These are phyloP conservation scores for Pugionium dolabratum DNA, from an alignment of 345 rosid species.

Conservation along the genomic window DNA sequence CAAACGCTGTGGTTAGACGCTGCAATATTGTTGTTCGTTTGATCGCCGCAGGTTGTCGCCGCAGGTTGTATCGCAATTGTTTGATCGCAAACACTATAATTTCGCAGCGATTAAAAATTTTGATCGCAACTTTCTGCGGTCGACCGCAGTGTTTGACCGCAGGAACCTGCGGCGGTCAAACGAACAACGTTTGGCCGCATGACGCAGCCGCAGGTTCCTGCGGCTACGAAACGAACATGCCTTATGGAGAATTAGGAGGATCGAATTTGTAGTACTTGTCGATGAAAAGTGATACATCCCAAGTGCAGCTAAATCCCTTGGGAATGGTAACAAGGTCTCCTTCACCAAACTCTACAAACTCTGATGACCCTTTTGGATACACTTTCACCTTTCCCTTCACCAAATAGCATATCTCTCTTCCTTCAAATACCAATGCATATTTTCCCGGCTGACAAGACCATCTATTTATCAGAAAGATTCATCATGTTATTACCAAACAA, in stretches of 20 bases:
- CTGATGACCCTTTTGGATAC: constrained; percentile 56
- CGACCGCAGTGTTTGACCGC: too few species aligned
- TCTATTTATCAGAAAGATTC: constrained; percentile 43
- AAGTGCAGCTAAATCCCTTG: constrained; percentile 88
- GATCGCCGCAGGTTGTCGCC: too few species aligned
- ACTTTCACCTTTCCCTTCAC: constrained; percentile 85
- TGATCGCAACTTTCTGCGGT: too few species aligned
- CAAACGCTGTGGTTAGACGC: too few species aligned
- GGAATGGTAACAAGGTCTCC: constrained; percentile 94
- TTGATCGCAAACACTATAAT: too few species aligned
- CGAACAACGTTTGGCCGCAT: too few species aligned
- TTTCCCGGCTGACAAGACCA: constrained; percentile 97
- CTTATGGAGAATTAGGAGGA: constrained; percentile 44
- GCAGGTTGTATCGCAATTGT: too few species aligned
- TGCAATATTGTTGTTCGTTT: too few species aligned
- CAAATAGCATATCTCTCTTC: constrained; percentile 82
- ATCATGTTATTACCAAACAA: constrained; percentile 17
- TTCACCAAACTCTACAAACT: constrained; percentile 80
- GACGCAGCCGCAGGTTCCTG: too few species aligned
- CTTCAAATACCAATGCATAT: constrained; percentile 83
- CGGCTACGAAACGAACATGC: too few species aligned
- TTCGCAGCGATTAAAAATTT: too few species aligned
- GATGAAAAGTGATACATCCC: constrained; percentile 84
- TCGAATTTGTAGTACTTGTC: constrained; percentile 93
- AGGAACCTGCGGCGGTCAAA: too few species aligned